Base-by-base conservation (phyloP, 2,329 filamentous ascomycete genomes). In the Colletotrichum tabaci region DNA sequence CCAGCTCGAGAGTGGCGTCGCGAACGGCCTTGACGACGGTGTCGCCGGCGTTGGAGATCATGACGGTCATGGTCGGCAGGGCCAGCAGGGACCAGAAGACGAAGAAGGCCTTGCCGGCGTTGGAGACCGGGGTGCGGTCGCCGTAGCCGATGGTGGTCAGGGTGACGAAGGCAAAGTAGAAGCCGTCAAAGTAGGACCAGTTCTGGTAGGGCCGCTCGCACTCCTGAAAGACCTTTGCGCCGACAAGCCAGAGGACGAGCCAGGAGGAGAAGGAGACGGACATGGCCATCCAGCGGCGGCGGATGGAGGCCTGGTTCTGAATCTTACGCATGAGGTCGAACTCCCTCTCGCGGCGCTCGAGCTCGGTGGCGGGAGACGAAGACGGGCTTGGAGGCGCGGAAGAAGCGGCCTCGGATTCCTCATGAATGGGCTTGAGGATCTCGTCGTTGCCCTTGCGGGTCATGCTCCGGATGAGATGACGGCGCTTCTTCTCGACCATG, bases 61-160 rank as follows among this genome's bases (percentile, higher is more conserved):
- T 87, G 21, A 97, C 91, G 0, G 95, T 97, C 88, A 95, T 95
- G 2, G 93, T 95, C 0, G 95, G 95, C 3, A 98, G 87, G 0
- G 95, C 94, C 35, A 98, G 87, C 1, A 98, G 81, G 16, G 92
- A 94, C 95, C 95, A 98, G 67, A 98, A 91, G n/a, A 98, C 93
- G 77, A 97, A 98, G 79, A 98, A 97, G 0, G 93, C 90, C 66
- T 93, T 91, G 1, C 93, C 94, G 0, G 91, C 88, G 74, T 95
- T 95, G 2, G 92, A 93, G n/a, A 90, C 85, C 0, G 94, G 94
- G 1, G 91, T 90, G 6, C 92, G 81, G 74, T 97, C 94, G 4
- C 95, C 95, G 76, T 97, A 98, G 1, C 95, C 95, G 47, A 98
- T 93, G 0, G 95, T 98, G 2, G 67, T 69, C 30, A 98, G 88